A percentile compares a stretch with the other conserved stretches of the same genome.
Conservation (phyloP, 768 basidiomycete species). For the Amanita subjunquillea region DNA sequence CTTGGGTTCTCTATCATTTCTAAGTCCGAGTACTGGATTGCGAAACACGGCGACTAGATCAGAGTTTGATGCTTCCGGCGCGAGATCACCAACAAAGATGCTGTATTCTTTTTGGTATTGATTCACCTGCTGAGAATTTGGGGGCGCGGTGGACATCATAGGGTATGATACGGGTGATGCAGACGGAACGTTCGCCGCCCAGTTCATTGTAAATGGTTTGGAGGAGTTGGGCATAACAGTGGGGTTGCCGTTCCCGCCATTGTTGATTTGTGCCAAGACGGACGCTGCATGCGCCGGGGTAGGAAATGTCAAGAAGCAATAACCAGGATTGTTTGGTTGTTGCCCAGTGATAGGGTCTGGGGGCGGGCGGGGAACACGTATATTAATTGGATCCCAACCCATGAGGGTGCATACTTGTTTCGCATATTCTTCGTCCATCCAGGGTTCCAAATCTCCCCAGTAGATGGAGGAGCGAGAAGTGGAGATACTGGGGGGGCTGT, state of each 20-base stretch:
- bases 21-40: slow-evolving; percentile 77
- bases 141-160: slow-evolving; percentile 11
- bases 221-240: slow-evolving; percentile 80
- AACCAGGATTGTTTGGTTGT: slow-evolving; percentile 76
- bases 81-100: slow-evolving; percentile 91
- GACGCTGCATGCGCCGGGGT: slow-evolving; percentile 57
- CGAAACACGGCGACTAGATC: slow-evolving; percentile 91
- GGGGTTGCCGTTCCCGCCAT: slow-evolving; percentile 26
- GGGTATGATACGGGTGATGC: slow-evolving; percentile 22
- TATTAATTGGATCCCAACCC: slow-evolving; percentile 74
- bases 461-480: slow-evolving; percentile 56
- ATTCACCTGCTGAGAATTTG: slow-evolving; percentile 23
- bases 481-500: slow-evolving; percentile 11
- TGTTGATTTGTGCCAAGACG: slow-evolving; percentile 59
- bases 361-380: slow-evolving; percentile 60
- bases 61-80: slow-evolving; percentile 89
- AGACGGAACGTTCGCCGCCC: slow-evolving; percentile 42
- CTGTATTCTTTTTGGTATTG: slow-evolving; percentile 81
- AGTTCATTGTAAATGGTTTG: slow-evolving; percentile 73
- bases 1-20: slow-evolving; percentile 81
- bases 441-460: slow-evolving; percentile 86
- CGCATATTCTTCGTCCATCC: slow-evolving; percentile 97
- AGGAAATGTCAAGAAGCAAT: slow-evolving; percentile 83
- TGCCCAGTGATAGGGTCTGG: slow-evolving; percentile 48
- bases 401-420: slow-evolving; percentile 79